Percentiles rank a stretch among this genome's conserved stretches.
phyloP scores from a whole-genome alignment of 768 basidiomycete genomes.

The Suillus lakei region DNA sequence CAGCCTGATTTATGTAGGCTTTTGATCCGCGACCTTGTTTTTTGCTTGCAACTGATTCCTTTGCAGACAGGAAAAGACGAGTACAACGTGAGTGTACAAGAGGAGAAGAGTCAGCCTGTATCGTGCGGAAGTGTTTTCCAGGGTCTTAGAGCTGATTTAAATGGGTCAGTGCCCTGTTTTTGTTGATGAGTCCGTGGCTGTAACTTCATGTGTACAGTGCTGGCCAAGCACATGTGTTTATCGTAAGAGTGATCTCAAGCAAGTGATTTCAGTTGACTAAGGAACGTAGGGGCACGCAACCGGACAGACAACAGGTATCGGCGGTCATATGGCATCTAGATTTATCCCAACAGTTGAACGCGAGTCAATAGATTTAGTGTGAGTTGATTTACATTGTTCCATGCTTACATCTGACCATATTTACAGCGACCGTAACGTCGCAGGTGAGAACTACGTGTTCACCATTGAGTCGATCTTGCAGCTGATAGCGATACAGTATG shows the following conservation, averaged over 20 bases:
- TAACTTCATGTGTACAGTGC: conserved; percentile 41
- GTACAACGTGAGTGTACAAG: conserved; percentile 72
- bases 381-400: conserved; percentile 27
- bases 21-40: conserved; percentile 3
- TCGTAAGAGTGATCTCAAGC: conserved; percentile 50
- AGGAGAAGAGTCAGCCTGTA: conserved; percentile 62
- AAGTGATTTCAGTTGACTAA: conserved; percentile 8
- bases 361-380: conserved; percentile 91
- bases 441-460: conserved; percentile 47
- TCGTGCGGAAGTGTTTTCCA: conserved; percentile 84
- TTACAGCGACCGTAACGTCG: conserved; percentile 78
- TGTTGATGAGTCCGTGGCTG: neutral
- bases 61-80: conserved; percentile 80
- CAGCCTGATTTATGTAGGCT: conserved; percentile 81
- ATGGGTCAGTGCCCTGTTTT: conserved; percentile 55
- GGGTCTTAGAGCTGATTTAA: conserved; percentile 84
- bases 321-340: conserved; percentile 72
- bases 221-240: conserved; percentile 81
- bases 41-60: neutral
- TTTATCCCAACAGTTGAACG: conserved; percentile 97
- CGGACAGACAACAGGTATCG: conserved; percentile 87
- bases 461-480: neutral
- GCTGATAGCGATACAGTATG: conserved; percentile 54
- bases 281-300: conserved; percentile 81
- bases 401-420: neutral